These are phyloP conservation scores for Cornus controversa DNA, from an alignment of 148 eudicot species.

Conservation along the genomic window DNA sequence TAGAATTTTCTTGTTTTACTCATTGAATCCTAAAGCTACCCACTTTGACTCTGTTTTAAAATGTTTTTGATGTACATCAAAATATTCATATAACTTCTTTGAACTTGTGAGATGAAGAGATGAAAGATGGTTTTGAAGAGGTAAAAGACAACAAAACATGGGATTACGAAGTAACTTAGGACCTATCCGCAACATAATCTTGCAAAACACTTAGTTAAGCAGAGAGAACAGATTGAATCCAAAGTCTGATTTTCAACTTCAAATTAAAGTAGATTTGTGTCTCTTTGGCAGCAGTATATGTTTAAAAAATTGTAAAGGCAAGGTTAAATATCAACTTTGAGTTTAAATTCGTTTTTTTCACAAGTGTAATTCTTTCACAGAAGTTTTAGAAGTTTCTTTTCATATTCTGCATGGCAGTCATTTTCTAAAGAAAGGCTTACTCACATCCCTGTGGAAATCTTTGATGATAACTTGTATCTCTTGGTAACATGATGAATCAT, in stretches of 20 bases:
- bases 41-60: not conserved
- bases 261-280: conserved; percentile 3
- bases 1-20: not conserved
- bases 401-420: too few species aligned
- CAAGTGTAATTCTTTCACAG: too few species aligned
- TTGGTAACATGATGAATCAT: not conserved
- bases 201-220: not conserved
- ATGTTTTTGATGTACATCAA: not conserved
- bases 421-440: not conserved
- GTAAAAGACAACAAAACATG: not conserved
- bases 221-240: not conserved
- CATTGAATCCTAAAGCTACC: not conserved
- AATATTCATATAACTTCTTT: not conserved
- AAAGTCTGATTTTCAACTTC: not conserved
- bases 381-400: not conserved
- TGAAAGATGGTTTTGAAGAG: not conserved
- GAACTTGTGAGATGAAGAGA: not conserved
- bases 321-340: not conserved
- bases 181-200: not conserved
- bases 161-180: not conserved
- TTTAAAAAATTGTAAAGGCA: not conserved
- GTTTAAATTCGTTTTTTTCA: too few species aligned
- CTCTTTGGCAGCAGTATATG: not conserved
- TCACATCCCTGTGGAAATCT: not conserved
- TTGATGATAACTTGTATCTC: not conserved